Evolutionary conservation across 495 filamentous ascomycete genomes (phyloP).

Genomic region (Lasiosphaeriaceae sp.): DNA sequence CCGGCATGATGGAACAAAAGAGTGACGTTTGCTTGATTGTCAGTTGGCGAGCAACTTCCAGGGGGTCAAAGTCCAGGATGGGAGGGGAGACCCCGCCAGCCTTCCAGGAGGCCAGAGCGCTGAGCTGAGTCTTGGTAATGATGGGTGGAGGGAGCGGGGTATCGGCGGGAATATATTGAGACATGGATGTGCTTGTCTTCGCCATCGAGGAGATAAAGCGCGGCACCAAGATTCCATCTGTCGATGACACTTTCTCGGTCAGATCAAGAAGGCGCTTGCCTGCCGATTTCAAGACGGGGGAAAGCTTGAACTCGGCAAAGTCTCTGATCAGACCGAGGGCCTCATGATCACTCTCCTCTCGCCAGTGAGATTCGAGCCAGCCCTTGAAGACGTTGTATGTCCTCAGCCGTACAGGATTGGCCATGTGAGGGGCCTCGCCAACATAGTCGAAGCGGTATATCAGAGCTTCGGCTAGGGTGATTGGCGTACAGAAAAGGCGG

Average conservation of each 20-base stretch:
- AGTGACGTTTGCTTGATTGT: constrained; percentile 91
- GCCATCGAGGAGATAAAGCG: constrained; percentile 83
- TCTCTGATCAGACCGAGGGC: constrained; percentile 70
- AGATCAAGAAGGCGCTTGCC: constrained; percentile 75
- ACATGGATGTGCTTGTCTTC: constrained; percentile 73
- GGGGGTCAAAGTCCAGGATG: constrained; percentile 88
- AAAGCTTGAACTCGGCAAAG: constrained; percentile 74
- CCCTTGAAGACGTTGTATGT: constrained; percentile 97
- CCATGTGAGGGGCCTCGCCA: constrained; percentile 66
- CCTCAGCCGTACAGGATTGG: constrained; percentile 76
- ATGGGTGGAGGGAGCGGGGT: constrained; percentile 64
- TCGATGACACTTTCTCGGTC: constrained; percentile 73
- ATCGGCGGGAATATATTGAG: constrained; percentile 65
- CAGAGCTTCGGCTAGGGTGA: constrained; percentile 73
- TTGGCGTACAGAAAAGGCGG: constrained; percentile 83
- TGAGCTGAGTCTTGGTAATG: constrained; percentile 71
- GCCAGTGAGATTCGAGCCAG: constrained; percentile 97
- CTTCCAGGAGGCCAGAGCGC: constrained; percentile 70
- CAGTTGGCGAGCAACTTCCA: constrained; percentile 88
- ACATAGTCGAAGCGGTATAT: constrained; percentile 92
- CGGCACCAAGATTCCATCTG: constrained; percentile 74
- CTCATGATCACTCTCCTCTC: constrained; percentile 67
- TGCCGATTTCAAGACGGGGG: constrained; percentile 64
- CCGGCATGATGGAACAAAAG: constrained; percentile 87
- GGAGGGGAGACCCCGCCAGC: constrained; percentile 62